Evolutionary conservation across 805 yeast genomes (phyloP).

Genomic region (Hanseniaspora clermontiae): DNA sequence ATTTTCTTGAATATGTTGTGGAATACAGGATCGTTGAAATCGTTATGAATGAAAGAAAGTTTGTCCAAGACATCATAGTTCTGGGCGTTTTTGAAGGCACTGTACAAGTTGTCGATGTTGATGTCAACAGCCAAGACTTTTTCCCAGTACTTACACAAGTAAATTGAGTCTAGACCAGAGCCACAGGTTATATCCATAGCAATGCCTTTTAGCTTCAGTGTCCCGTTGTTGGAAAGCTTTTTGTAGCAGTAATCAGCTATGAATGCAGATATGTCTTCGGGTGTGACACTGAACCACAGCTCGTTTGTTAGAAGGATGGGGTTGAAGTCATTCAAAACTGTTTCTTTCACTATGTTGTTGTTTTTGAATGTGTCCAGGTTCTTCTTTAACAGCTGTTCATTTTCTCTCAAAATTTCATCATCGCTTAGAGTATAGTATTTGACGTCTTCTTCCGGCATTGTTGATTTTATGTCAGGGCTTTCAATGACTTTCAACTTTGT

Average conservation of each 20-base stretch:
- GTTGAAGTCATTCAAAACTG: constrained; percentile 43
- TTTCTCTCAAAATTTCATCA: constrained; percentile 18
- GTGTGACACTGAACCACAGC: constrained; percentile 81
- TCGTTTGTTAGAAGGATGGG: constrained; percentile 50
- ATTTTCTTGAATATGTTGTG: constrained; percentile 18
- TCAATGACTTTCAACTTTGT: neutral
- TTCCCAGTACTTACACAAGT: constrained; percentile 49
- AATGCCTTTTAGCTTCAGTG: constrained; percentile 16
- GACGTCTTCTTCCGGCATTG: neutral
- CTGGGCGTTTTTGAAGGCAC: constrained; percentile 52
- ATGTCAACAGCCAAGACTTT: constrained; percentile 51
- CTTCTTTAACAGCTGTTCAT: constrained; percentile 14
- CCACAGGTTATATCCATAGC: constrained; percentile 69
- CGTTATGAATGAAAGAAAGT: constrained; percentile 38
- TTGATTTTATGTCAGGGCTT: neutral
- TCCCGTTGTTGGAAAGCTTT: constrained; percentile 36
- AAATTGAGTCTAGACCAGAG: constrained; percentile 78
- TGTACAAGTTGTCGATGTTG: constrained; percentile 46
- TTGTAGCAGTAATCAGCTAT: constrained; percentile 41
- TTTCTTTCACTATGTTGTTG: constrained; percentile 15
- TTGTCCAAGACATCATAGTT: constrained; percentile 46
- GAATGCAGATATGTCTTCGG: constrained; percentile 57
- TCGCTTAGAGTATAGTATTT: neutral
- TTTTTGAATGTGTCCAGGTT: constrained; percentile 16
- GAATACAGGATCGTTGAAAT: constrained; percentile 30